Evolutionary conservation across 2,329 filamentous ascomycete species (phyloP).

Genomic region (Diaporthe citri): DNA sequence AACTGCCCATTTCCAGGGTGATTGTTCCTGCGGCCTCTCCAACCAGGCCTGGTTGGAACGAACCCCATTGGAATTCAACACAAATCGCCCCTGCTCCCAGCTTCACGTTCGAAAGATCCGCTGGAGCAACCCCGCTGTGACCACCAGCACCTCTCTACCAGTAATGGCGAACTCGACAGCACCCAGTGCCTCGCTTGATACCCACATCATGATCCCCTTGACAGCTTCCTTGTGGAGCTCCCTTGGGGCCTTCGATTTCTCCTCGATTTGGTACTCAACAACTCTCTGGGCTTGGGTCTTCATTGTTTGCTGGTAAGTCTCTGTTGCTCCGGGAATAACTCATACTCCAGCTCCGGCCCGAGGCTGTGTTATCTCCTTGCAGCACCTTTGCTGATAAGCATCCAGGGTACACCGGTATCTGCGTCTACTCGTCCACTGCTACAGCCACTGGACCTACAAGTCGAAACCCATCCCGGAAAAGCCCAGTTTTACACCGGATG

Average conservation of each 20-base stretch:
- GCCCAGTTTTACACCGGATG: conserved; percentile 81
- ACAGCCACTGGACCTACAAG: conserved; percentile 88
- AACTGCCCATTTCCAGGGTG: conserved; percentile 33
- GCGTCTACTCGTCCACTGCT: conserved; percentile 85
- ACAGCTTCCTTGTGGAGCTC: conserved; percentile 35
- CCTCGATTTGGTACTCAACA: conserved; percentile 38
- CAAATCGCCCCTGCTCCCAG: background rate
- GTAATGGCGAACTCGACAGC: conserved; percentile 37
- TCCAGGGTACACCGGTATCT: conserved; percentile 87
- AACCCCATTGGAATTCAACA: conserved; percentile 28
- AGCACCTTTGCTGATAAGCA: conserved; percentile 39
- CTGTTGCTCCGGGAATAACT: conserved; percentile 16
- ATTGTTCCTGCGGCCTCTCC: conserved; percentile 41
- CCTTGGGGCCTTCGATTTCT: conserved; percentile 24
- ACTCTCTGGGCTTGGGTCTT: conserved; percentile 37
- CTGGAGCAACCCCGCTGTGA: conserved; percentile 22
- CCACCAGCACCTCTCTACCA: conserved; percentile 2
- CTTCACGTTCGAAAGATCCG: conserved; percentile 30
- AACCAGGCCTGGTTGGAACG: conserved; percentile 42
- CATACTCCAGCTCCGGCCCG: too few relatives aligned
- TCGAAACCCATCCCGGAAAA: conserved; percentile 86
- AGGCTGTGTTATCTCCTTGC: background rate
- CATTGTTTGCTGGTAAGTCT: conserved; percentile 58
- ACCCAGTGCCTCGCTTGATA: conserved; percentile 25
- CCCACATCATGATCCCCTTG: conserved; percentile 33